Base-by-base conservation (phyloP, 75 land plant species). In the Selaginella moellendorffii region DNA sequence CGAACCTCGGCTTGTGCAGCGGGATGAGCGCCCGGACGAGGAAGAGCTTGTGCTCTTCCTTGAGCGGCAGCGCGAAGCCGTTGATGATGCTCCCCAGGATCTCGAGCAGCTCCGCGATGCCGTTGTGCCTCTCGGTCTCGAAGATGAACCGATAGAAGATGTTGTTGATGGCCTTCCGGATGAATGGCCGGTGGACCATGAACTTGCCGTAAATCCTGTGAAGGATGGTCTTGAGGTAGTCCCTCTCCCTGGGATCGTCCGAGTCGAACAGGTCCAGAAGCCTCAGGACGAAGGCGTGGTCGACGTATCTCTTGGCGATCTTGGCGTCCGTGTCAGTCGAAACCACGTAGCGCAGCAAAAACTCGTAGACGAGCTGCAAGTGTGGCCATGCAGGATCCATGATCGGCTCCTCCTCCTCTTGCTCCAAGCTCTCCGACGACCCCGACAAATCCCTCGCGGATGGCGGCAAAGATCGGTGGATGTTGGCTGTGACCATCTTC, bases 371-470 rank as follows among this genome's bases (percentile, higher is more conserved):
- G 52, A 82, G 52, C 73, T 87, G 91, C 29, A 87, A 63, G 63
- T 87, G 91, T 9, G 82, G 73, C 91, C 91, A 87, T 56, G 87
- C 80, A 51, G 91, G 91, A 59, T 87, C 91, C 88, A 87, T 82
- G 27, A 69, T 65, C 1, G 88, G 88, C 66, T 87, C 91, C 60
- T 87, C 91, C 59, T 88, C 92, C 61, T 88, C 92, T 24, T 54
- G 76, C 67, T 88, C 92, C 71, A 80, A 78, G 18, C 46, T 72
- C 42, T 88, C 92, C 1, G 28, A 1, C 28, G 77, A 36, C 21
- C 66, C 74, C 1, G 79, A 71, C 54, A 78, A 84, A 28, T 77
- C 79, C 28, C 82, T 85, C 14, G 83, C 74, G 25, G 83, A 78
- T 19, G 83, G 76, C 52, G 85, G 69, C 28, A 80, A 72, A 2